Percentiles rank a stretch among this genome's conserved stretches.
Conservation (phyloP, 306 rosid species). For the Prinsepia uniflora region DNA sequence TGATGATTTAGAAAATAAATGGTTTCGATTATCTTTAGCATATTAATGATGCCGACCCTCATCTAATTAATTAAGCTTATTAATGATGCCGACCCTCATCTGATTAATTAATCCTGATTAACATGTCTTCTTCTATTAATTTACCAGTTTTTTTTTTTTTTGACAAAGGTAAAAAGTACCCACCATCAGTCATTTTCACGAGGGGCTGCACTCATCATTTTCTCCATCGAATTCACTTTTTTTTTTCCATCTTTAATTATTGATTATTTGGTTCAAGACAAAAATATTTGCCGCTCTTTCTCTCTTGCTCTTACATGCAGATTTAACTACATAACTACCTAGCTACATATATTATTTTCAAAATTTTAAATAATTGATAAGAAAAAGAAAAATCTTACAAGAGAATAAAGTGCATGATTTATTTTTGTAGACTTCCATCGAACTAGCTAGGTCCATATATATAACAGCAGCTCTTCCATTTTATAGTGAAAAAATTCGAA, state of each 20-base stretch:
- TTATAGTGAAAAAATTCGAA: no score
- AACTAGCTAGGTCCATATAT: no score
- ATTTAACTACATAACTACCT: neutral
- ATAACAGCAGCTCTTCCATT: no score
- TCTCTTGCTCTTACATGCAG: neutral
- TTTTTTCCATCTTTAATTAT: slow-evolving; percentile 6
- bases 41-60: neutral
- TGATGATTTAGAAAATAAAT: no score
- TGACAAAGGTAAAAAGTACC: slow-evolving; percentile 24
- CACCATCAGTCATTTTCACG: slow-evolving; percentile 24
- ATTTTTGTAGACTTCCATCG: no score
- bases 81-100: neutral
- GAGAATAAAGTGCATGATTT: no score
- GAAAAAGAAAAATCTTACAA: no score
- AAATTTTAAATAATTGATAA: no score
- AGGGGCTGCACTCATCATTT: slow-evolving; percentile 25
- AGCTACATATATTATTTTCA: neutral
- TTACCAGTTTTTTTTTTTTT: slow-evolving; percentile 25
- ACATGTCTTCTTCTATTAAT: slow-evolving; percentile 2
- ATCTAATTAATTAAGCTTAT: neutral
- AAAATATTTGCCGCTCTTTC: slow-evolving; percentile 9
- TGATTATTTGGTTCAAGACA: slow-evolving; percentile 11
- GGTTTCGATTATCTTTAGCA: no score
- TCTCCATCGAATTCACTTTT: neutral
- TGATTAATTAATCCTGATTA: slow-evolving; percentile 17